These are phyloP conservation scores for Blastocrithidia nonstop DNA, from an alignment of 208 protist species.

Conservation along the genomic window DNA sequence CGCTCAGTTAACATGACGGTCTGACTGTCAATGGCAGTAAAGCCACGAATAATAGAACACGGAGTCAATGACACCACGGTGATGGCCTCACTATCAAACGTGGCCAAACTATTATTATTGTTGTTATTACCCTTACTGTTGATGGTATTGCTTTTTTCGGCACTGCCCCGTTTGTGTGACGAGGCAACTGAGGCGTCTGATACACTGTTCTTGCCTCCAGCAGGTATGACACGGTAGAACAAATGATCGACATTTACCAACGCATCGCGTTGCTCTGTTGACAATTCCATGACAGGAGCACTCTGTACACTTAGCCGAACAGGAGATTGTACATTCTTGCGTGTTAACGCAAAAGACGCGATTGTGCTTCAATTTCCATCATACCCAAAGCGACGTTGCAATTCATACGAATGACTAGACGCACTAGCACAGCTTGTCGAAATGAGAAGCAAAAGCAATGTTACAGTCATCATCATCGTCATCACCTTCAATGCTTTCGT, in stretches of 20 bases:
- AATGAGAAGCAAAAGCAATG: constrained; percentile 9
- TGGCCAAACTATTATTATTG: constrained; percentile 2
- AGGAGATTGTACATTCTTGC: constrained; percentile 17
- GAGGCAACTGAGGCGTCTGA: too few species aligned
- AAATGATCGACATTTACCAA: constrained; percentile 35
- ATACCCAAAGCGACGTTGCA: constrained; percentile 49
- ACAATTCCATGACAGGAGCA: neutral
- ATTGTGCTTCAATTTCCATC: constrained; percentile 25
- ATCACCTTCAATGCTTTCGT: too few species aligned
- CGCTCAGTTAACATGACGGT: constrained; percentile 60
- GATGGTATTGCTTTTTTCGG: too few species aligned
- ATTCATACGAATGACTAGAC: constrained; percentile 31
- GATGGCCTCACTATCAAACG: neutral
- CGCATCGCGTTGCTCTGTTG: constrained; percentile 21
- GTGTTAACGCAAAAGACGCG: constrained; percentile 36
- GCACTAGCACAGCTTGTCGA: constrained; percentile 7
- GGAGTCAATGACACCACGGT: constrained; percentile 42
- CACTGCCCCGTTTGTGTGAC: too few species aligned
- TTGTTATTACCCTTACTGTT: constrained; percentile 1
- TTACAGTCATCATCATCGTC: too few species aligned
- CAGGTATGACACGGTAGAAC: constrained; percentile 46
- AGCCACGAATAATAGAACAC: constrained; percentile 74
- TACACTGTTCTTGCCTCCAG: constrained; percentile 5
- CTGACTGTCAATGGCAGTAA: constrained; percentile 55
- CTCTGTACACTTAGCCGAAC: constrained; percentile 25